Evolutionary conservation across 192 early-diverging fungal species (phyloP), one percentile per base, ranked within the genome.

Genomic region (Coemansia sp.): DNA sequence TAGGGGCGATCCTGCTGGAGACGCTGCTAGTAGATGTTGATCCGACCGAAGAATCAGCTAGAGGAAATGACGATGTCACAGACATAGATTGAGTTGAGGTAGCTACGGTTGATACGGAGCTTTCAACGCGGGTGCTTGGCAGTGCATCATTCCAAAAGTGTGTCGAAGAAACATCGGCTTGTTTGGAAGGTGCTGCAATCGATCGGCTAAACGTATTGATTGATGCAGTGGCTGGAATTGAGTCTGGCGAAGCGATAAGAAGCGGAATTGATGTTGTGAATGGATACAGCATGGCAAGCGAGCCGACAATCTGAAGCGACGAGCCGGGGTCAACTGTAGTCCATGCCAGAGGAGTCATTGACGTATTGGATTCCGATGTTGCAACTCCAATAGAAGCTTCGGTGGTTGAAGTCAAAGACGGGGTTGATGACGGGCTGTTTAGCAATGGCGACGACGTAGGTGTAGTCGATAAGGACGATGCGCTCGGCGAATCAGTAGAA

Each of bases 351-450:
- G 53, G 53, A 11, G 53, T 11, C 19, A 25, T 54, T 20, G 23
- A 28, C 9, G 52, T 21, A 31, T 23, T 38, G 19, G 28, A 34
- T 15, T 49, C 48, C 1, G 48, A 49, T 8, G 48, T 20, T 49
- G 11, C 17, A n/a, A n/a, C 17, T 49, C 2, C 48, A 12, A 47
- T 42, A 15, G 38, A 40, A 15, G 62, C 2, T n/a, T 34, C 31
- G 22, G 60, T 23, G 4, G 60, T n/a, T 48, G 65, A 46, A 38
- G 36, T 44, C 26, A 55, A 42, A n/a, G 51, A 23, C 53, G 51
- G 46, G 5, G 53, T 4, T 4, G 25, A 26, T 26, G 25, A 26
- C 25, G 25, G 25, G 25, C 25, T 26, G 25, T 4, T 4, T 26
- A 26, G 1, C 1, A 26, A 26, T 26, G 25, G 5, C 2, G 25